These are phyloP conservation scores for Chaetothyriales sp. DNA, from an alignment of 2,329 filamentous ascomycete genomes.

Conservation along the genomic window DNA sequence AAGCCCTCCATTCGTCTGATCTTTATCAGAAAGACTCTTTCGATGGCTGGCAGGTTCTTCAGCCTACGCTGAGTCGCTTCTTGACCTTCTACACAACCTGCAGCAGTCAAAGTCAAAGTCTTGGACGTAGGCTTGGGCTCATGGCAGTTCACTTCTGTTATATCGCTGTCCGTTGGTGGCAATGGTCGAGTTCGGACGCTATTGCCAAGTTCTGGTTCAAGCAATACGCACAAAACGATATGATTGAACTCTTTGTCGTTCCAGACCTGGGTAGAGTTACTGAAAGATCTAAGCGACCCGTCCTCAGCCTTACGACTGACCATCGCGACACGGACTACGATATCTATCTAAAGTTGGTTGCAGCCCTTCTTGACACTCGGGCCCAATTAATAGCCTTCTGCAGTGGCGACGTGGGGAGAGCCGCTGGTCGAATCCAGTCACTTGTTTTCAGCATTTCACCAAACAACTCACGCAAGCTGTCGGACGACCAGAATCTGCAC, in stretches of 20 bases:
- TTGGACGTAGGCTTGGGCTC: background rate
- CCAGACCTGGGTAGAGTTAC: background rate
- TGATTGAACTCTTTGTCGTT: constrained; percentile 11
- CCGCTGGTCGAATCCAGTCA: constrained; percentile 7
- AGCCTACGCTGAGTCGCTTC: background rate
- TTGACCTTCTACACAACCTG: background rate
- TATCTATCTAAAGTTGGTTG: constrained; percentile 13
- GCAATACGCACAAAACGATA: constrained; percentile 11
- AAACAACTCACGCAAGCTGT: constrained; percentile 8
- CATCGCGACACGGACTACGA: constrained; percentile 10
- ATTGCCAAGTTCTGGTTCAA: constrained; percentile 13
- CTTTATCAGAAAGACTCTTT: background rate
- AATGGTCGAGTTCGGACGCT: constrained; percentile 3
- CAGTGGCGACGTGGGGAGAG: constrained; percentile 1
- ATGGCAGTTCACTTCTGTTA: background rate
- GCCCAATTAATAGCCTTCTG: background rate
- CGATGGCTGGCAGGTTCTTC: background rate
- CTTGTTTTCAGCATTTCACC: constrained; percentile 13
- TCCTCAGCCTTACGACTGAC: constrained; percentile 4
- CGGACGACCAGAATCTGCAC: constrained; percentile 6
- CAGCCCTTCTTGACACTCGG: constrained; percentile 4
- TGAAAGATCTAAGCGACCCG: background rate
- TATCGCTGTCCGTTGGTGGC: too few relatives aligned
- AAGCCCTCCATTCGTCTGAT: background rate
- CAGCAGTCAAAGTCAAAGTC: background rate